These are phyloP conservation scores for Globisporangium ultimum DNA, from an alignment of 352 stramenopile genomes.

Conservation along the genomic window DNA sequence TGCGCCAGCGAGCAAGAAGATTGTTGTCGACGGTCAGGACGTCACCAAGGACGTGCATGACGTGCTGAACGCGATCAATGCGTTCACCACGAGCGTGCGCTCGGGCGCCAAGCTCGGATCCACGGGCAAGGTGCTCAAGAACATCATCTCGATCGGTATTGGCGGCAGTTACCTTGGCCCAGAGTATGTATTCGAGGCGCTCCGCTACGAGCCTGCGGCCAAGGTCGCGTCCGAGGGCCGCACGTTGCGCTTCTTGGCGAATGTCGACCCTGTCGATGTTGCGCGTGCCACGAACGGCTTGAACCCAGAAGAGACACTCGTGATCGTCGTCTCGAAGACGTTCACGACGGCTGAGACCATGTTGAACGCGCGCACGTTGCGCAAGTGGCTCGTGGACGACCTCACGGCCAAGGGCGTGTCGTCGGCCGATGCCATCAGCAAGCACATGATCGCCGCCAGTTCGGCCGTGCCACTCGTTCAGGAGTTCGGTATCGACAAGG, in stretches of 20 bases:
- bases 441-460: conserved; percentile 93
- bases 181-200: conserved; percentile 96
- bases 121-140: conserved; percentile 94
- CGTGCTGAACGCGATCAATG: conserved; percentile 93
- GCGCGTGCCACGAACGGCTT: conserved; percentile 87
- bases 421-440: conserved; percentile 87
- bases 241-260: conserved; percentile 95
- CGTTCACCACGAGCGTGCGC: conserved; percentile 91
- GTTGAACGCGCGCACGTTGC: conserved; percentile 96
- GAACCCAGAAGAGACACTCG: conserved; percentile 94
- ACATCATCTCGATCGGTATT: conserved; percentile 97
- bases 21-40: conserved; percentile 94
- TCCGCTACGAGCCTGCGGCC: conserved; percentile 82
- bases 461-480: conserved; percentile 77
- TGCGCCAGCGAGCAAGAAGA: conserved; percentile 69
- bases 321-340: conserved; percentile 98
- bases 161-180: conserved; percentile 95
- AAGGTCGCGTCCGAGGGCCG: conserved; percentile 83
- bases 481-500: conserved; percentile 92
- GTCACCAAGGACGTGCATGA: conserved; percentile 95
- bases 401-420: conserved; percentile 80
- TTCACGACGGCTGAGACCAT: conserved; percentile 99
- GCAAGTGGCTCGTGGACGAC: conserved; percentile 94
- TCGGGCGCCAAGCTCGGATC: conserved; percentile 82
- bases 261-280: conserved; percentile 98